Evolutionary conservation across 176 grass and related monocot genomes (phyloP).

Genomic region (Ampelocalamus luodianensis): DNA sequence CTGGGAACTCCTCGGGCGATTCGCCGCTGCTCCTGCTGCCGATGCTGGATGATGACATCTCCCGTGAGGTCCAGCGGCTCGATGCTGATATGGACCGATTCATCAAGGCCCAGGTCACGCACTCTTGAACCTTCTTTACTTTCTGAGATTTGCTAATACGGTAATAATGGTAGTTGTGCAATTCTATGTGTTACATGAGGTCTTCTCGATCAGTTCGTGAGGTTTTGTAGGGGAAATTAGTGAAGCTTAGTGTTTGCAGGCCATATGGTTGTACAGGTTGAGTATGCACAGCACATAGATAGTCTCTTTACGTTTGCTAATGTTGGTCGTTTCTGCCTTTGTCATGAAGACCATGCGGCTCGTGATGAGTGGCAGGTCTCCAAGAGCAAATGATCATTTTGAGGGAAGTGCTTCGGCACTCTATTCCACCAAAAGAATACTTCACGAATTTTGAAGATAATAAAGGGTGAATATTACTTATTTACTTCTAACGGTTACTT

Average conservation of each 20-base stretch:
- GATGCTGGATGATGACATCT: constrained; percentile 86
- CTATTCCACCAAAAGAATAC: background rate
- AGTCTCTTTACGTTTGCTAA: constrained; percentile 1
- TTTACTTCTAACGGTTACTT: constrained; percentile 11
- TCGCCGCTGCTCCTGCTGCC: constrained; percentile 80
- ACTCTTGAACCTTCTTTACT: constrained; percentile 16
- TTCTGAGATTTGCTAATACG: background rate
- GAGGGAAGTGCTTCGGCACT: background rate
- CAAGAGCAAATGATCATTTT: background rate
- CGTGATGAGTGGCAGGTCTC: background rate
- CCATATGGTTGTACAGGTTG: constrained; percentile 9
- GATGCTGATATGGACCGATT: constrained; percentile 97
- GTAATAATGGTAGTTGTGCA: background rate
- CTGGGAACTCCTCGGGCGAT: constrained; percentile 81
- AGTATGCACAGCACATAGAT: background rate
- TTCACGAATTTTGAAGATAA: background rate
- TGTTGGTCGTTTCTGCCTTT: background rate
- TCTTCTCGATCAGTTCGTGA: background rate
- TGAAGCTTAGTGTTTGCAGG: background rate
- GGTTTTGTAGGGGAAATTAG: background rate
- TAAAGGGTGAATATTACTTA: constrained; percentile 11
- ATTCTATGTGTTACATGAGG: background rate
- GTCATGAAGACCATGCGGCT: background rate
- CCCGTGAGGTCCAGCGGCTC: constrained; percentile 85
- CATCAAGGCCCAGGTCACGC: constrained; percentile 85